Base-by-base conservation (phyloP, 75 land plant genomes). In the Pinus tabuliformis region DNA sequence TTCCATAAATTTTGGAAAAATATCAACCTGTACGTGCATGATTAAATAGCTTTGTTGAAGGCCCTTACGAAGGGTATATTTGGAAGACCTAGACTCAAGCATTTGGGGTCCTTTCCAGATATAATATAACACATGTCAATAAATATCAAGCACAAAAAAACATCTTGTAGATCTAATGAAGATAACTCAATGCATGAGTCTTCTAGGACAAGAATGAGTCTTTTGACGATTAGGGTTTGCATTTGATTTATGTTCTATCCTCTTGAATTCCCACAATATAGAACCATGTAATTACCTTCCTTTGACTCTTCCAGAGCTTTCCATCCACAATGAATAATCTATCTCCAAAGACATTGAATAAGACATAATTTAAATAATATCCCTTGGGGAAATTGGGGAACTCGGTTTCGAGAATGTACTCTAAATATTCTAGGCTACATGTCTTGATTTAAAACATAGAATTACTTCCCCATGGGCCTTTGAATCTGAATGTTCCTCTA, bases 81-180 rank as follows among this genome's bases (percentile, higher is more conserved):
- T 28, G 94, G 97, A 42, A 91, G 81, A 0, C 83, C 86, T 3
- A 73, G 85, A 12, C 75, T 8, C 1, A 94, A 78, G 62, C 88
- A 90, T 3, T 88, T 91, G 1, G 94, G 89, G 76, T 94, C 97
- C 9, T 78, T 84, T 2, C 94, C 97, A 60, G 91, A 90, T 0
- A 87, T 91, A 3, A 87, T 83, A 88, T 86, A 88, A 83, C 94
- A 94, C 6, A 94, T 90, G 73, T 86, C 90, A 77, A 91, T 91
- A 78, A 94, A 91, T 0, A 88, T 91, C 56, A 88, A 79, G 24
- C 97, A 56, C 20, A 92, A 77, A 0, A 95, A 81, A 0, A 95
- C 77, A 56, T 95, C 95, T 60, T 95, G 83, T 20, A 81, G 75
- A 49, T 88, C 89, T 20, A 88, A 7, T 1, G 60, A 17, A 20